These are phyloP conservation scores for Hemileia vastatrix DNA, from an alignment of 1,284 basidiomycete species.

Conservation along the genomic window DNA sequence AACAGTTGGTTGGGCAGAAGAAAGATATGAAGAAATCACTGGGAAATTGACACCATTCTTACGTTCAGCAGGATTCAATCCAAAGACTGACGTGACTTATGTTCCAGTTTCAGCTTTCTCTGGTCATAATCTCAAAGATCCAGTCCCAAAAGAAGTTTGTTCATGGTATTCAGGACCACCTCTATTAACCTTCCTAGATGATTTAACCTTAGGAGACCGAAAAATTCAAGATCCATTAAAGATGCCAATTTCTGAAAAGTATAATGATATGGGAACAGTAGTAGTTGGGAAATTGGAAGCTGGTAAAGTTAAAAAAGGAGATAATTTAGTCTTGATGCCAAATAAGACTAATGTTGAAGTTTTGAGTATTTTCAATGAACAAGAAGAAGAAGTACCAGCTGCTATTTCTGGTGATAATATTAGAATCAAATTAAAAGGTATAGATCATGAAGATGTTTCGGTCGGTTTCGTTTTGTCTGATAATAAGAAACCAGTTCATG, in stretches of 20 bases:
- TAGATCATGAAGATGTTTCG: constrained; percentile 40
- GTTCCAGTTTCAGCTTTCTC: constrained; percentile 42
- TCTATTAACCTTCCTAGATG: constrained; percentile 38
- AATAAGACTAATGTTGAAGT: constrained; percentile 38
- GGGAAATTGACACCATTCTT: constrained; percentile 41
- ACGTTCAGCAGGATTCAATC: constrained; percentile 38
- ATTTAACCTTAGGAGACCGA: constrained; percentile 37
- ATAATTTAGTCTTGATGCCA: constrained; percentile 38
- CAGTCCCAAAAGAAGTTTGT: constrained; percentile 33
- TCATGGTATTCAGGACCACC: constrained; percentile 39
- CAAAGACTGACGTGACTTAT: constrained; percentile 42
- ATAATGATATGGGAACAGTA: constrained; percentile 44
- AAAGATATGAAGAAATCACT: constrained; percentile 40
- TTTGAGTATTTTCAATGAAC: constrained; percentile 38
- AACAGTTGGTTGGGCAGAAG: constrained; percentile 40
- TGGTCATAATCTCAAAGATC: constrained; percentile 43
- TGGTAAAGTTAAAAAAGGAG: constrained; percentile 39
- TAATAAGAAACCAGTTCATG: constrained; percentile 36
- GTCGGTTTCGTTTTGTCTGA: constrained; percentile 40
- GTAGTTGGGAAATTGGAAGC: constrained; percentile 43
- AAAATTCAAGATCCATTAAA: constrained; percentile 41
- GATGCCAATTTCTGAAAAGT: constrained; percentile 44
- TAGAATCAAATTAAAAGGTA: constrained; percentile 42
- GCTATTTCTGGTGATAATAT: constrained; percentile 45
- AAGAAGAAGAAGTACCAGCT: constrained; percentile 42